These are phyloP conservation scores for Penicillium decumbens DNA, from an alignment of 2,329 filamentous ascomycete species.

Conservation along the genomic window DNA sequence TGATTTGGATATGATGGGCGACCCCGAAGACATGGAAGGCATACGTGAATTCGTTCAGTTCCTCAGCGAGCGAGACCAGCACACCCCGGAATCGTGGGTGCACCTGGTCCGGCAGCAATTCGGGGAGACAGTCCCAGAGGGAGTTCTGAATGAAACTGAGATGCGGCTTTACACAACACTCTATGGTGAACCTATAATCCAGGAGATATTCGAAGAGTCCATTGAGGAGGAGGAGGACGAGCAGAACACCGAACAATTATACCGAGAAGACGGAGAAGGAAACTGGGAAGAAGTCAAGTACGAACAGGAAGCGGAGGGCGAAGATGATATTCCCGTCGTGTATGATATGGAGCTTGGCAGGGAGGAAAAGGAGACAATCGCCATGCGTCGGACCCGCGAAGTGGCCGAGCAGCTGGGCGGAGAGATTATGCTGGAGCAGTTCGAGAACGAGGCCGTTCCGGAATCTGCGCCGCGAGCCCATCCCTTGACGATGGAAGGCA, in stretches of 20 bases:
- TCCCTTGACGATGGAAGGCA: slow-evolving; percentile 67
- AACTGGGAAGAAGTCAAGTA: slow-evolving; percentile 36
- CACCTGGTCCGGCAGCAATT: slow-evolving; percentile 69
- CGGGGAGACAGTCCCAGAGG: slow-evolving; percentile 69
- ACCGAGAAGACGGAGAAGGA: slow-evolving; percentile 37
- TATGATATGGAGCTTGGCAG: slow-evolving; percentile 30
- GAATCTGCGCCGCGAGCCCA: slow-evolving; percentile 59
- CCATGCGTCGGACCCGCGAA: slow-evolving; percentile 35
- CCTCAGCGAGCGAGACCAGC: slow-evolving; percentile 30
- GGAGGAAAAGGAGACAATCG: slow-evolving; percentile 26
- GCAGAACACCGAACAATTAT: slow-evolving; percentile 32
- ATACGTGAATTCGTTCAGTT: slow-evolving; percentile 27
- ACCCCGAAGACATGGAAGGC: slow-evolving; percentile 28
- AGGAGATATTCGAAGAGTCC: slow-evolving; percentile 24
- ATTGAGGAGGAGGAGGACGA: slow-evolving; percentile 28
- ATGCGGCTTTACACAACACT: slow-evolving; percentile 71
- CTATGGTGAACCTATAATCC: slow-evolving; percentile 66
- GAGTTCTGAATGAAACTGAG: slow-evolving; percentile 65
- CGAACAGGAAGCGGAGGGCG: slow-evolving; percentile 13
- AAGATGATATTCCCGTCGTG: slow-evolving; percentile 25
- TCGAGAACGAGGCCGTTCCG: slow-evolving; percentile 39
- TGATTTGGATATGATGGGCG: slow-evolving; percentile 31
- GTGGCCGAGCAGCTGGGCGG: slow-evolving; percentile 39
- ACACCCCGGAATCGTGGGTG: slow-evolving; percentile 46
- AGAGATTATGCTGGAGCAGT: slow-evolving; percentile 43